phyloP scores from a whole-genome alignment of 1,284 basidiomycete species.

The Omphalotus olearius region DNA sequence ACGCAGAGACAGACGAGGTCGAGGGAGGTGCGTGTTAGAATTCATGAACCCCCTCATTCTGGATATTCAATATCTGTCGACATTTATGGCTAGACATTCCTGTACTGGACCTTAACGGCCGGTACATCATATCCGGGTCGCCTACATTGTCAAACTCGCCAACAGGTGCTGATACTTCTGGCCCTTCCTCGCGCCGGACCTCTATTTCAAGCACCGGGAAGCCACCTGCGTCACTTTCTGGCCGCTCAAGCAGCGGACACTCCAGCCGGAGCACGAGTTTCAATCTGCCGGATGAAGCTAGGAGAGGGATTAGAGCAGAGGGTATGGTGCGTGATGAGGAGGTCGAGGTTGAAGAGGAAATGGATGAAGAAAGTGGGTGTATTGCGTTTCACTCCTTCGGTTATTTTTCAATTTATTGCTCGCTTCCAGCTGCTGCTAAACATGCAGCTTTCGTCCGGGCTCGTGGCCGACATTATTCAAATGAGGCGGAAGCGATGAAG shows the following conservation, averaged over 20 bases:
- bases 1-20: slow-evolving; percentile 78
- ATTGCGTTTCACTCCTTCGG: slow-evolving; percentile 4
- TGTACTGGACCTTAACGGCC: slow-evolving; percentile 47
- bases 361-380: slow-evolving; percentile 79
- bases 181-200: slow-evolving; percentile 73
- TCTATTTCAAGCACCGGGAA: slow-evolving; percentile 68
- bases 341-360: slow-evolving; percentile 72
- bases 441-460: slow-evolving; percentile 82
- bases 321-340: slow-evolving; percentile 52
- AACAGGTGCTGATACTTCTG: slow-evolving; percentile 46
- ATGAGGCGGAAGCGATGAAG: slow-evolving; percentile 92
- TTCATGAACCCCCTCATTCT: not conserved
- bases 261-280: slow-evolving; percentile 84
- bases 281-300: slow-evolving; percentile 68
- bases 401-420: slow-evolving; percentile 3
- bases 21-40: slow-evolving; percentile 60
- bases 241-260: slow-evolving; percentile 52
- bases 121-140: slow-evolving; percentile 28
- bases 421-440: slow-evolving; percentile 63
- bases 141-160: slow-evolving; percentile 42
- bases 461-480: slow-evolving; percentile 83
- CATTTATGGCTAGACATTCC: slow-evolving; percentile 58
- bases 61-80: not conserved
- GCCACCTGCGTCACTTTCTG: slow-evolving; percentile 38
- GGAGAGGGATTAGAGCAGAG: slow-evolving; percentile 47